Base-by-base conservation (phyloP, 1,284 basidiomycete genomes). In the Ustilago esculenta region DNA sequence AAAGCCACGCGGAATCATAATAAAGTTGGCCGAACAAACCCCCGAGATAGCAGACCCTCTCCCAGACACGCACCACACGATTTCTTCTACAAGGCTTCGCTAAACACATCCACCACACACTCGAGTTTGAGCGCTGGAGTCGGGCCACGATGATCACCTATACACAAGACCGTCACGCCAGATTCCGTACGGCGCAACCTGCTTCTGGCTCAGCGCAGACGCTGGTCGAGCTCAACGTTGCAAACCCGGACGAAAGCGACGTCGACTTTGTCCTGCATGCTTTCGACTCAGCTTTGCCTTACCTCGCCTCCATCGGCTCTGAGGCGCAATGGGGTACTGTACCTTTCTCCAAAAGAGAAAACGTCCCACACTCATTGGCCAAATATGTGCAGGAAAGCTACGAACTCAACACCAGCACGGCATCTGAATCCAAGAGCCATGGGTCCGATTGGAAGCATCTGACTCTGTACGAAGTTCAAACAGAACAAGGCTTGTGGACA, bases 201-300 rank as follows among this genome's bases (percentile, higher is more conserved):
- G 53, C 44, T 4, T 18, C 54, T 10, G 44, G 41, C 27, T 5
- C 55, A 2, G 15, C 29, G 0, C 24, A 25, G 7, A 46, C 50
- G 0, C 46, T 65, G 2, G 14, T 33, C 20, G 45, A 57, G 37
- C 55, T 65, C 15, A 8, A 33, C 32, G 42, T 65, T 1, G 32
- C 29, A 36, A 45, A 66, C 18, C 51, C 63, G 15, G 40, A 55
- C 20, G 67, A 70, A 42, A 34, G 30, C 61, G 68, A 71, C 35
- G 24, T 66, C 37, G 50, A 58, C 53, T 71, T 71, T 29, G 20
- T 66, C 33, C 37, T 71, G 1, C 35, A 54, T 5, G 49, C 66
- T 21, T 73, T 73, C 35, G 71, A 73, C 47, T 69, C 71, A 9
- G 66, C 66, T 1, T 37, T 73, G 1, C 58, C 71, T 10, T 69